Evolutionary conservation across 495 filamentous ascomycete species (phyloP).

Genomic region (Penicillium soppii): DNA sequence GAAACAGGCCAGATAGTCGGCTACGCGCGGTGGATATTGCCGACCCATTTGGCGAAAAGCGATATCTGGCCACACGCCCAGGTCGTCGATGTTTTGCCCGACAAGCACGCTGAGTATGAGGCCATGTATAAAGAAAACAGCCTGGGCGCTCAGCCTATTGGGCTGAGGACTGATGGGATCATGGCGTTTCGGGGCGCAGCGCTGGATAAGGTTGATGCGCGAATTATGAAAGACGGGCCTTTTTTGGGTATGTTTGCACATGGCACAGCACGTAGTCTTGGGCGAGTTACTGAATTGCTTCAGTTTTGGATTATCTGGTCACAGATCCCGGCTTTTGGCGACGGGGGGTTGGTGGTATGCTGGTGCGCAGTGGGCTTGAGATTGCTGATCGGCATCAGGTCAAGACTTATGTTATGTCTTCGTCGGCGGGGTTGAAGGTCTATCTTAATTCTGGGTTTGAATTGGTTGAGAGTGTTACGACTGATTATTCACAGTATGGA

Average conservation of each 20-base stretch:
- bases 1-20: conserved; percentile 3
- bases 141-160: neutral
- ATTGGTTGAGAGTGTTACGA: conserved; percentile 11
- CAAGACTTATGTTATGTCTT: conserved; percentile 20
- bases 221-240: conserved; percentile 1
- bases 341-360: conserved; percentile 11
- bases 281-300: neutral
- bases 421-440: conserved; percentile 15
- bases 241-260: conserved; percentile 7
- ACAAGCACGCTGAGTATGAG: neutral
- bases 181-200: conserved; percentile 6
- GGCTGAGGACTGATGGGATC: neutral
- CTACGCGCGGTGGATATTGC: neutral
- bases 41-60: neutral
- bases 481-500: conserved; percentile 13
- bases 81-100: neutral
- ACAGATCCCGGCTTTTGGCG: conserved; percentile 17
- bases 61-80: conserved; percentile 5
- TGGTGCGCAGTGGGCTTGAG: conserved; percentile 14
- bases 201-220: conserved; percentile 4
- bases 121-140: neutral
- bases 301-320: conserved; percentile 10
- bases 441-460: conserved; percentile 17
- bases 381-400: conserved; percentile 11
- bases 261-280: too few species aligned